Evolutionary conservation across 371 early-diverging fungal genomes (phyloP).

Genomic region (Lichtheimia corymbifera): DNA sequence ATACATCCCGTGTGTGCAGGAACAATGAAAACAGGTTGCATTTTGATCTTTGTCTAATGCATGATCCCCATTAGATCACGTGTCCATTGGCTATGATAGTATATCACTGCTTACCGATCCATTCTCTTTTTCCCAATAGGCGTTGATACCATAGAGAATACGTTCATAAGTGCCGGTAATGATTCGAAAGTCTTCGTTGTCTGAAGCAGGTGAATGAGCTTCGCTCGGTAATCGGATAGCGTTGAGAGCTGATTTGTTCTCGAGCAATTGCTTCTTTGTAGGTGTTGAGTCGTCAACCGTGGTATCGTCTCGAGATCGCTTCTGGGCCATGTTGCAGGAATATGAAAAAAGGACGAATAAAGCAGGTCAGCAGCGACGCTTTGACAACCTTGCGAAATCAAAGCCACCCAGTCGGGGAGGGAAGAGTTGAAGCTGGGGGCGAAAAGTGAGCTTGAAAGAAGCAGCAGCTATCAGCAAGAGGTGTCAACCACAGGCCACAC

Average conservation of each 20-base stretch:
- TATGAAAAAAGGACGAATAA: not conserved
- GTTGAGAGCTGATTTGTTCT: slow-evolving; percentile 13
- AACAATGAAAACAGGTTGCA: slow-evolving; percentile 88
- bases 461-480: too few relatives aligned
- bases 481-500: not conserved
- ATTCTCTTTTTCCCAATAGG: slow-evolving; percentile 38
- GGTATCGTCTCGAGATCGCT: slow-evolving; percentile 16
- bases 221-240: slow-evolving; percentile 15
- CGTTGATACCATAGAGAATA: slow-evolving; percentile 90
- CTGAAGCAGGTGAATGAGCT: slow-evolving; percentile 7
- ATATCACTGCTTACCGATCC: not conserved
- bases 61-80: too few relatives aligned
- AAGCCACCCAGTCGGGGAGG: not conserved
- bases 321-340: slow-evolving; percentile 19
- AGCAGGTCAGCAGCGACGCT: not conserved
- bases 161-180: slow-evolving; percentile 95
- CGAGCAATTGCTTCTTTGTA: slow-evolving; percentile 12
- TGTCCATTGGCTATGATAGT: too few relatives aligned
- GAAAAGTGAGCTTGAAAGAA: too few relatives aligned
- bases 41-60: slow-evolving; percentile 1
- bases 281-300: slow-evolving; percentile 9
- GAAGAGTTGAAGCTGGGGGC: too few relatives aligned
- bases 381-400: not conserved
- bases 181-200: slow-evolving; percentile 65
- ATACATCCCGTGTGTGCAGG: slow-evolving; percentile 94